These are phyloP conservation scores for Scutellaria galericulata DNA, from an alignment of 257 asterid genomes.

Conservation along the genomic window DNA sequence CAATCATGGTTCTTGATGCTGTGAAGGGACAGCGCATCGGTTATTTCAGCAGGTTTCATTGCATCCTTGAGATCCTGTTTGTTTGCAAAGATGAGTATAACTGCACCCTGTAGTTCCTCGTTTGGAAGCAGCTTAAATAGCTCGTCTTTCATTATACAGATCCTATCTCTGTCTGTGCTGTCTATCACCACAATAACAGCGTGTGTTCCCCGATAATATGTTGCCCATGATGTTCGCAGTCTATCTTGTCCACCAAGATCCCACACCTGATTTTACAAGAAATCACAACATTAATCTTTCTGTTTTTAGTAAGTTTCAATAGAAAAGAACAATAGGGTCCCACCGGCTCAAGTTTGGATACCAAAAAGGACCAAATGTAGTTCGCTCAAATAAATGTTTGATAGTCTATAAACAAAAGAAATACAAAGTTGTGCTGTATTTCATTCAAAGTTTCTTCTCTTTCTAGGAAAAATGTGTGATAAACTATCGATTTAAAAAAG, in stretches of 20 bases:
- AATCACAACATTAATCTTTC: background rate
- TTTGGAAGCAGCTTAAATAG: conserved; percentile 76
- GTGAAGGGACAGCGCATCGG: conserved; percentile 85
- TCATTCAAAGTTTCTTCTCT: conserved; percentile 2
- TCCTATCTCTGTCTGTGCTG: conserved; percentile 89
- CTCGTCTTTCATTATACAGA: conserved; percentile 82
- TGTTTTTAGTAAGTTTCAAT: background rate
- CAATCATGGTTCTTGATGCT: conserved; percentile 90
- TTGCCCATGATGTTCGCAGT: conserved; percentile 84
- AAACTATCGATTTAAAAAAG: background rate
- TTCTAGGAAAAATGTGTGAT: background rate
- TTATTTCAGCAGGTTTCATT: conserved; percentile 89
- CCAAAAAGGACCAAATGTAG: too few relatives aligned
- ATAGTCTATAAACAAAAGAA: too few relatives aligned
- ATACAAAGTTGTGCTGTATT: background rate
- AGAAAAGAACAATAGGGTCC: background rate
- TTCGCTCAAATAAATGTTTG: too few relatives aligned
- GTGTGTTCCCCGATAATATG: conserved; percentile 87
- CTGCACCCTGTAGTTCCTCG: conserved; percentile 76
- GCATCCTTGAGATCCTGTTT: conserved; percentile 93
- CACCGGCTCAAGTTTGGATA: too few relatives aligned
- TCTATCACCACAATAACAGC: conserved; percentile 82
- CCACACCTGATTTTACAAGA: conserved; percentile 60
- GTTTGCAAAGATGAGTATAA: conserved; percentile 79
- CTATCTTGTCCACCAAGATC: conserved; percentile 95